Percentiles rank a stretch among this genome's conserved stretches.
These are phyloP conservation scores for Volutella citrinella DNA, from an alignment of 2,329 filamentous ascomycete species.

Conservation along the genomic window DNA sequence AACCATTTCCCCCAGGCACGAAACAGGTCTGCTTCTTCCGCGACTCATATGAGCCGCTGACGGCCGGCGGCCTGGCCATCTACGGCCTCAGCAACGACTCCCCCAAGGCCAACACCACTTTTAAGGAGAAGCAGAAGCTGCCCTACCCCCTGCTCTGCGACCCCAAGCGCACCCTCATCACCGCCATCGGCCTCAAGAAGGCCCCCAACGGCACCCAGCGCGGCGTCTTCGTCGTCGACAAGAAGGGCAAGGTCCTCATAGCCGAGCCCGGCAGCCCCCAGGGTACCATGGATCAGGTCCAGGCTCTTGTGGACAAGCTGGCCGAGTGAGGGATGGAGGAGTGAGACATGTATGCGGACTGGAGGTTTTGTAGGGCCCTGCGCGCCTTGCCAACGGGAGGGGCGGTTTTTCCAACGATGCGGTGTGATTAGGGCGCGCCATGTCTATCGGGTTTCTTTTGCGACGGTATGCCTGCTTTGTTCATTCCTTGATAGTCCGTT, in stretches of 20 bases:
- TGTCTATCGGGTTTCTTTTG: too few relatives aligned
- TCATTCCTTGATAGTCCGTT: too few relatives aligned
- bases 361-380: too few relatives aligned
- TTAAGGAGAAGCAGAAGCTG: constrained; percentile 87
- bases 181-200: constrained; percentile 88
- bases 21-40: constrained; percentile 92
- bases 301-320: constrained; percentile 60
- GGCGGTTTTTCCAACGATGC: too few relatives aligned
- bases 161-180: constrained; percentile 68
- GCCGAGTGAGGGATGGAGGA: constrained; percentile 9
- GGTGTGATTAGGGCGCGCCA: too few relatives aligned
- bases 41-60: constrained; percentile 75
- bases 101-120: constrained; percentile 87
- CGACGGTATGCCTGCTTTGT: too few relatives aligned
- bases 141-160: constrained; percentile 90
- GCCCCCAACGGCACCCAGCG: constrained; percentile 73
- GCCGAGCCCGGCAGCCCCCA: constrained; percentile 73
- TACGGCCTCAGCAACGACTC: constrained; percentile 88
- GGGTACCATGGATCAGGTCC: constrained; percentile 73
- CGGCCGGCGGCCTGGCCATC: constrained; percentile 75
- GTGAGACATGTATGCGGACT: neutral
- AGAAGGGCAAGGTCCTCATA: constrained; percentile 75
- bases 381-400: too few relatives aligned
- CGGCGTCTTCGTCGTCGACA: constrained; percentile 85
- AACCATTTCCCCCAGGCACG: constrained; percentile 61